Evolutionary conservation across 768 basidiomycete species (phyloP), one percentile per base, ranked within the genome.

Genomic region (Rossbeevera mucosa): DNA sequence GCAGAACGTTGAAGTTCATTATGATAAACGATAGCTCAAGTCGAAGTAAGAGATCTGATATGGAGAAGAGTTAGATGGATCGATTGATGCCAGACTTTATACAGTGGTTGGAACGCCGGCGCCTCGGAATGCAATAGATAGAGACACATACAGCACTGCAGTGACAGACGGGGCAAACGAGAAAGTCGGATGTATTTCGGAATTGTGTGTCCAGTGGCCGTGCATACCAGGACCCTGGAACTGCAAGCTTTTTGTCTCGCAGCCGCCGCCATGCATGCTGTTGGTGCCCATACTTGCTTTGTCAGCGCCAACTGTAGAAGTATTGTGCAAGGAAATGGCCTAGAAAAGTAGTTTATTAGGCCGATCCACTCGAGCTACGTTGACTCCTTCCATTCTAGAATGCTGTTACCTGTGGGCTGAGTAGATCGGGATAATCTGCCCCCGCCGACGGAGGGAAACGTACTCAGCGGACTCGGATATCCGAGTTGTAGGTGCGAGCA

Each of bases 1-100:
- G 68, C 4, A 59, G 52, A 45, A 52, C 62, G 16, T 59, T 64
- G 49, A 60, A 57, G 52, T 62, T 59, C 67, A 68, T 68, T 18
- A 41, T 44, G 7, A 21, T 14, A 11, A 44, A 29, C 16, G 40
- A 13, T 26, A 7, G n/a, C 28, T 20, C 13, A 14, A 42, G 13
- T 18, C 21, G 46, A 48, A 29, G 30, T 7, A 11, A n/a, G n/a
- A n/a, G 40, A 45, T 43, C n/a, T 11, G 47, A 47, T 48, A 50
- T 20, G 44, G 44, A 31, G 44, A 25, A 26, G 18, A 43, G 40
- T 8, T 38, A 50, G n/a, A 9, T 30, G 44, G 30, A 50, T 51
- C 43, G 2, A 41, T 30, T 26, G 24, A 47, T 2, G 8, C 25
- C 22, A 14, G 41, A 50, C 20, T 66, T 65, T 65, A 65, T 65